phyloP scores from a whole-genome alignment of 306 rosid genomes.

The Argentina anserina region DNA sequence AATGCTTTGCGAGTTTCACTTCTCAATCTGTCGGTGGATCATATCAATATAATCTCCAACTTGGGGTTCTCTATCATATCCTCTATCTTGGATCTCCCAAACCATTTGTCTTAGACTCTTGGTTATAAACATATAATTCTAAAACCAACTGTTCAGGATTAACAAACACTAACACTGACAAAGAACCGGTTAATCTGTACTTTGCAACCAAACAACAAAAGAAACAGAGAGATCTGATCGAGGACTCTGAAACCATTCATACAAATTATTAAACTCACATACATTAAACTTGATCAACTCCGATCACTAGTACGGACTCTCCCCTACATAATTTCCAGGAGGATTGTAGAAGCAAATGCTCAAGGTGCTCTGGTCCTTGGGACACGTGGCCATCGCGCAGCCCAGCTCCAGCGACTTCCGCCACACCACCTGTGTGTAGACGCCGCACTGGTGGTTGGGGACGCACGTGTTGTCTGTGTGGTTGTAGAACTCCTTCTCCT shows the following conservation, averaged over 20 bases:
- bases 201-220: background rate
- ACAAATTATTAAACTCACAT: background rate
- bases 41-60: background rate
- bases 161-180: background rate
- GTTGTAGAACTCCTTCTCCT: constrained; percentile 60
- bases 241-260: background rate
- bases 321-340: constrained; percentile 69
- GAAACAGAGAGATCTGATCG: background rate
- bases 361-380: constrained; percentile 43
- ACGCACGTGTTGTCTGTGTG: constrained; percentile 54
- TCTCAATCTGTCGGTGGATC: constrained; percentile 8
- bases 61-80: constrained; percentile 1
- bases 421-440: constrained; percentile 89
- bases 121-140: background rate
- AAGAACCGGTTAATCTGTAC: background rate
- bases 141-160: background rate
- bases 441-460: constrained; percentile 54
- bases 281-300: background rate
- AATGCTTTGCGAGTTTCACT: background rate
- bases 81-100: background rate
- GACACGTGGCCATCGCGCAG: constrained; percentile 60
- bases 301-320: constrained; percentile 59
- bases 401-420: constrained; percentile 55
- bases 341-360: constrained; percentile 75
- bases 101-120: background rate